Conservation (phyloP, 805 yeast genomes). For the Myxozyma kluyveri region DNA sequence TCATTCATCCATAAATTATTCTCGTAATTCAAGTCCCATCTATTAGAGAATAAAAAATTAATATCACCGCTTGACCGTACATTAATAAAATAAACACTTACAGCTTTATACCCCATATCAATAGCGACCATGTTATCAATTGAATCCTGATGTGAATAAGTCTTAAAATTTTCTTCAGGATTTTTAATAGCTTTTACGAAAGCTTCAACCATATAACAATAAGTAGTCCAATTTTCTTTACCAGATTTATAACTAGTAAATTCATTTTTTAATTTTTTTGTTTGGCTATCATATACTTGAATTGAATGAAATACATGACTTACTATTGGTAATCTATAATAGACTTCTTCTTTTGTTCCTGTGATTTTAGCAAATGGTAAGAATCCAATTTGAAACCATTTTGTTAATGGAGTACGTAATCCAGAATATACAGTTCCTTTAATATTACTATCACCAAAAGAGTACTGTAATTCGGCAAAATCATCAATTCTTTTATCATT, state of each 20-base stretch:
- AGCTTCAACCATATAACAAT: conserved; percentile 22
- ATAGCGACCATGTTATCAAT: conserved; percentile 19
- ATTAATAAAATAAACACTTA: conserved; percentile 5
- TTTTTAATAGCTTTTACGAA: conserved; percentile 14
- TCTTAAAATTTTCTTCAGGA: conserved; percentile 3
- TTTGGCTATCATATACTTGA: conserved; percentile 13
- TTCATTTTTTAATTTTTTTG: conserved; percentile 10
- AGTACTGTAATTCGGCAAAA: conserved; percentile 11
- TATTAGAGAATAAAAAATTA: neutral
- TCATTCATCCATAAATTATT: neutral
- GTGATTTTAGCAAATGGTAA: conserved; percentile 11
- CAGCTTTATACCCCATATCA: conserved; percentile 27
- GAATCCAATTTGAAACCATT: conserved; percentile 11
- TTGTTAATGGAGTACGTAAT: conserved; percentile 7
- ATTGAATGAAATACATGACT: conserved; percentile 20
- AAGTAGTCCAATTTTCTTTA: conserved; percentile 23
- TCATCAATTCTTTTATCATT: conserved; percentile 15
- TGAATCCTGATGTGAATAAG: conserved; percentile 15
- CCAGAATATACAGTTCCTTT: conserved; percentile 14
- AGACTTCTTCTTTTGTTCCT: conserved; percentile 19
- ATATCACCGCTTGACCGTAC: neutral
- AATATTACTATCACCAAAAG: conserved; percentile 5
- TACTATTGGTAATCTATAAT: conserved; percentile 13
- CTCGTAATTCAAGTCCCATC: conserved; percentile 5
- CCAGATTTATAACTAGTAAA: conserved; percentile 9